phyloP scores from a whole-genome alignment of 345 rosid genomes.

The Populus alba region DNA sequence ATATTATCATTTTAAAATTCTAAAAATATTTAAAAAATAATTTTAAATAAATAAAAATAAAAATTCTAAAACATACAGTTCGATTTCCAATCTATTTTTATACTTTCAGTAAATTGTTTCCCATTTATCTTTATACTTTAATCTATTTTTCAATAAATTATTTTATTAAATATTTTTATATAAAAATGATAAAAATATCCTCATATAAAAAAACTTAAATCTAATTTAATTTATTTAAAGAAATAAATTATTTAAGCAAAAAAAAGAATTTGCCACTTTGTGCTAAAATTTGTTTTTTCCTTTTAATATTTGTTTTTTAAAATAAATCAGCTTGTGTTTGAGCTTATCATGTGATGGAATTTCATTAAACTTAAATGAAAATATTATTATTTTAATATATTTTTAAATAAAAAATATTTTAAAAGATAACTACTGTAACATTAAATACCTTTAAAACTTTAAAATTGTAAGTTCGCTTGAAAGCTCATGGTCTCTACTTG shows the following conservation, averaged over 20 bases:
- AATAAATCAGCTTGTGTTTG: not conserved
- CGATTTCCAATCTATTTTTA: not conserved
- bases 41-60: no score
- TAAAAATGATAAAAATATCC: no score
- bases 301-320: not conserved
- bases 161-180: no score
- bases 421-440: no score
- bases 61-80: no score
- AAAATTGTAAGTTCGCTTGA: no score
- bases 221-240: not conserved
- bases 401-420: no score
- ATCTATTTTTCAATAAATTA: not conserved
- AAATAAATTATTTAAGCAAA: not conserved
- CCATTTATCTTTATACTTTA: not conserved
- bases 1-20: no score
- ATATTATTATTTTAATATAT: not conserved
- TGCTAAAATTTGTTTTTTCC: not conserved
- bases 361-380: not conserved
- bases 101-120: no score
- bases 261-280: not conserved
- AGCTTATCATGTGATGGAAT: not conserved
- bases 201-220: not conserved
- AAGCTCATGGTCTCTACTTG: no score
- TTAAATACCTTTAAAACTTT: no score
- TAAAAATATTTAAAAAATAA: no score